Percentiles rank a stretch among this genome's conserved stretches.
Conservation (phyloP, 1,284 basidiomycete genomes). For the Sanguinoderma infundibulare region DNA sequence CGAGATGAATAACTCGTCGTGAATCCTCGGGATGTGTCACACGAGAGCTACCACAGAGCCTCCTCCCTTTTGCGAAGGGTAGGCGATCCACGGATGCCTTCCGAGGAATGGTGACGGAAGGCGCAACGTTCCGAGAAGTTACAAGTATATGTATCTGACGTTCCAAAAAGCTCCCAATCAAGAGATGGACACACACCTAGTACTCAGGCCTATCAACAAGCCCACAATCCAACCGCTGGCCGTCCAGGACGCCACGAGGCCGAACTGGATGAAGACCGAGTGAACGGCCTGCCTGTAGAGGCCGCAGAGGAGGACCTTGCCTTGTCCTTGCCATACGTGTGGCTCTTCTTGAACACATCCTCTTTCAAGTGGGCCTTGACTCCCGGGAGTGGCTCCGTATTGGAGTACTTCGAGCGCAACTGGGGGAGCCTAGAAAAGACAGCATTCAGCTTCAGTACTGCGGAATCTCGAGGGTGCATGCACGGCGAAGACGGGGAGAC, state of each 20-base stretch:
- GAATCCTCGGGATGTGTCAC: no score
- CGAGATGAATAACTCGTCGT: no score
- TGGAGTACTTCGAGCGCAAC: conserved; percentile 83
- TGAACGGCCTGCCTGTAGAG: conserved; percentile 78
- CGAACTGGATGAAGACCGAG: no score
- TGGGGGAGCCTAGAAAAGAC: conserved; percentile 69
- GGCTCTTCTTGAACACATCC: conserved; percentile 87
- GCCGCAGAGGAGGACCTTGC: conserved; percentile 83
- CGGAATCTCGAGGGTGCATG: no score
- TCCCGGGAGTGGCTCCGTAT: conserved; percentile 76
- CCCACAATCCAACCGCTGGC: conserved; percentile 57
- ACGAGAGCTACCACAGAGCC: no score
- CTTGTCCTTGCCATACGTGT: conserved; percentile 97
- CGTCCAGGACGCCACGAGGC: conserved; percentile 89
- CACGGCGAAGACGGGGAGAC: no score
- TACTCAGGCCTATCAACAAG: conserved; percentile 65
- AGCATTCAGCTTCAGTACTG: not conserved
- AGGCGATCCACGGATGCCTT: no score
- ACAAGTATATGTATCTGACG: no score
- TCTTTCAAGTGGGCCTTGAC: conserved; percentile 75
- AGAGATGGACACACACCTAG: conserved; percentile 52
- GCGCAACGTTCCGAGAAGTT: no score
- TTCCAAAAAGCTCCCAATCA: no score
- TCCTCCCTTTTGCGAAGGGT: no score
- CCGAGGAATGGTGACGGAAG: no score